Base-by-base conservation (phyloP, 2,329 filamentous ascomycete genomes). In the Pezicula rhizophila region DNA sequence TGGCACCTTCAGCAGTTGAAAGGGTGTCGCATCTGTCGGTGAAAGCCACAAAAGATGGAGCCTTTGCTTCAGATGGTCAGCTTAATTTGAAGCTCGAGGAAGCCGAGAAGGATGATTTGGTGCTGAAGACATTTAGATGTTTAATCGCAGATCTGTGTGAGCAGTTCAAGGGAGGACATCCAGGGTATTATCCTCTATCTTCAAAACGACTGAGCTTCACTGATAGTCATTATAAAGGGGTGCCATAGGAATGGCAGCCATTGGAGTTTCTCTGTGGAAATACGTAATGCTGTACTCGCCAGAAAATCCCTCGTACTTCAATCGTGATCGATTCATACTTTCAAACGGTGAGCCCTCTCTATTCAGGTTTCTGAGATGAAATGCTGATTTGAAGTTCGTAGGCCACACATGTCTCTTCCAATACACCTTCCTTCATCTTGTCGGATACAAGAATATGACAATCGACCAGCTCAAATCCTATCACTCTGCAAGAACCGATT, bases 101-200 rank as follows among this genome's bases (percentile, higher is more conserved):
- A 3, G 20, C 25, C n/a, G 40, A 31, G 10, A 17, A 42, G 15
- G n/a, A 52, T 50, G 48, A 51, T 11, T 45, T 50, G 14, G 78
- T 83, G 2, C 65, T 86, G 45, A 75, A 73, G 56, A 78, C 77
- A 5, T 84, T 85, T 60, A 71, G 83, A 47, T 68, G 77, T 44
- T 66, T 87, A 26, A 82, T 87, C 50, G 80, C 83, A 40, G 84
- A 87, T 60, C 66, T 87, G 3, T 86, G 82, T 58, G 75, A 87
- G 61, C 82, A 87, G 55, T 87, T 85, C 65, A 79, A 79, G 53
- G 82, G 82, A 33, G 84, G 84, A 0, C 84, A 87, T 60, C 83
- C 82, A 15, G 83, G 82, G 77, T 82, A 71, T 47, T 39, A 10
- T 33, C 39, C 8, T 12, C 18, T 6, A 43, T 33, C 12, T 12